Conservation (phyloP, 768 basidiomycete genomes). For the Agrocybe praecox region DNA sequence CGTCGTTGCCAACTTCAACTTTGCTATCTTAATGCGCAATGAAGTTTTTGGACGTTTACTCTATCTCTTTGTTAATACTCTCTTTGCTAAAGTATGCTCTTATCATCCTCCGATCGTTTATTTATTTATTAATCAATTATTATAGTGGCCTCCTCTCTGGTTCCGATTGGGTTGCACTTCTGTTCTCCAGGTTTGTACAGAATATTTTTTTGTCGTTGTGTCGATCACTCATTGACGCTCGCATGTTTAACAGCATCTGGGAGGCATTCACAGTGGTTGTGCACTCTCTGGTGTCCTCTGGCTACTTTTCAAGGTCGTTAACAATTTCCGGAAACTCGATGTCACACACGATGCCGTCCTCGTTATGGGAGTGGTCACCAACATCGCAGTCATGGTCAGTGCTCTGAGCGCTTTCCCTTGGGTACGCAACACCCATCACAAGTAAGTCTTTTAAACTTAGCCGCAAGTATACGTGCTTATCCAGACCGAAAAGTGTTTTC, state of each 20-base stretch:
- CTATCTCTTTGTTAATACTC: slow-evolving; percentile 66
- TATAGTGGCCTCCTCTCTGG: slow-evolving; percentile 73
- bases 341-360: slow-evolving; percentile 59
- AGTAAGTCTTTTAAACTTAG: slow-evolving; percentile 44
- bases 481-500: slow-evolving; percentile 53
- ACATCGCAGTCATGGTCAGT: slow-evolving; percentile 57
- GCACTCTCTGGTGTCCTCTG: slow-evolving; percentile 71
- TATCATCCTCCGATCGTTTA: neutral
- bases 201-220: neutral
- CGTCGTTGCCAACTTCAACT: slow-evolving; percentile 71
- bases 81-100: slow-evolving; percentile 63
- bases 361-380: slow-evolving; percentile 61
- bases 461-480: slow-evolving; percentile 3
- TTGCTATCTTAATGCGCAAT: slow-evolving; percentile 75
- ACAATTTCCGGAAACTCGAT: slow-evolving; percentile 51
- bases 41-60: slow-evolving; percentile 75
- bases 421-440: slow-evolving; percentile 81
- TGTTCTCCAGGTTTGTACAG: slow-evolving; percentile 55
- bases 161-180: slow-evolving; percentile 76
- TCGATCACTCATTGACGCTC: slow-evolving; percentile 8
- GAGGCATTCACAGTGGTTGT: slow-evolving; percentile 80
- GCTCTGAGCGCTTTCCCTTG: slow-evolving; percentile 74
- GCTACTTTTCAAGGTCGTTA: slow-evolving; percentile 65
- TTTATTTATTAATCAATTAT: slow-evolving; percentile 8
- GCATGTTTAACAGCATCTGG: slow-evolving; percentile 55